These are phyloP conservation scores for Lentinula edodes DNA, from an alignment of 768 basidiomycete species.

Conservation along the genomic window DNA sequence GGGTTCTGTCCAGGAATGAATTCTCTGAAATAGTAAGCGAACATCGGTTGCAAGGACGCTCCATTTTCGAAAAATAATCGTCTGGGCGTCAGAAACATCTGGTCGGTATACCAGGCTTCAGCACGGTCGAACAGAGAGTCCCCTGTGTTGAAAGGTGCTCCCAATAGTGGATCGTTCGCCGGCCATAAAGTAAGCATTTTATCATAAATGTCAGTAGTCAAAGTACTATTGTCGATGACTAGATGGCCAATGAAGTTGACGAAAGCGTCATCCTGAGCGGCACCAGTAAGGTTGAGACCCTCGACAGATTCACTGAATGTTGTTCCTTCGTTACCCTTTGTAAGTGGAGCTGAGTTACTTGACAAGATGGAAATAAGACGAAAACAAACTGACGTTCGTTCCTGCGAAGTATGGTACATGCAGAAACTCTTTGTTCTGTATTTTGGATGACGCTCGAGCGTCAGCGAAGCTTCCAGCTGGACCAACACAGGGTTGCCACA, in stretches of 20 bases:
- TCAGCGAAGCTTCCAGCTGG: conserved; percentile 44
- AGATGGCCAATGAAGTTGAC: conserved; percentile 40
- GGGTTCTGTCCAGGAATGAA: conserved; percentile 51
- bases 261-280: conserved; percentile 38
- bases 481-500: conserved; percentile 55
- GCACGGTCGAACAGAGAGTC: conserved; percentile 55
- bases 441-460: conserved; percentile 37
- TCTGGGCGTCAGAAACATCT: conserved; percentile 49
- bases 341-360: too few relatives aligned
- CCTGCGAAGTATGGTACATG: conserved; percentile 53
- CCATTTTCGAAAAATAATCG: conserved; percentile 46
- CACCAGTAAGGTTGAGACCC: conserved; percentile 30
- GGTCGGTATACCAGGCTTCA: conserved; percentile 52
- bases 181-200: conserved; percentile 37
- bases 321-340: conserved; percentile 50
- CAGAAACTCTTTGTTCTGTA: conserved; percentile 42
- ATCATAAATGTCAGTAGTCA: conserved; percentile 35
- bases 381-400: conserved; percentile 40
- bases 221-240: conserved; percentile 46
- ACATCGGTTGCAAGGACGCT: conserved; percentile 41
- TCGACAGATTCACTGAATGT: conserved; percentile 33
- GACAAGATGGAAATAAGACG: conserved; percentile 19
- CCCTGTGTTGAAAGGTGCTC: conserved; percentile 52
- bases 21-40: conserved; percentile 50
- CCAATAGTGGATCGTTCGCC: conserved; percentile 39